Evolutionary conservation across 1,139 yeast genomes (phyloP).

Genomic region (Taphrina sp.): DNA sequence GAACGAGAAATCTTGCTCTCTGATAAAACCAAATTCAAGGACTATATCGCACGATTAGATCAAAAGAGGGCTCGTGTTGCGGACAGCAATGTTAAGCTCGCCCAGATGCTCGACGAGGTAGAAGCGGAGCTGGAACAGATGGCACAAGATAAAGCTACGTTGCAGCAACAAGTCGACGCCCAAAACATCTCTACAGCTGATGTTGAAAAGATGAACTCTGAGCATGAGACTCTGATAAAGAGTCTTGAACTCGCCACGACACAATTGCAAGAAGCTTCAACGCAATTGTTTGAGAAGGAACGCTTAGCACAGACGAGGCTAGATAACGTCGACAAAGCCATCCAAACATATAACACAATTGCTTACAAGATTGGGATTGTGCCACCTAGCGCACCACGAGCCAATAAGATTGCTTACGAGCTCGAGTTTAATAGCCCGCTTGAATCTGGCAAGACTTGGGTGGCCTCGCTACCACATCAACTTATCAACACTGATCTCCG

Average conservation of each 20-base stretch:
- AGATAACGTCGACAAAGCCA: slow-evolving; percentile 54
- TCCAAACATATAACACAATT: slow-evolving; percentile 58
- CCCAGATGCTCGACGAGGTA: slow-evolving; percentile 58
- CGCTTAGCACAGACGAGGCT: slow-evolving; percentile 51
- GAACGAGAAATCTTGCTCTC: slow-evolving; percentile 66
- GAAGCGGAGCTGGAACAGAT: slow-evolving; percentile 51
- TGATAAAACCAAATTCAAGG: slow-evolving; percentile 68
- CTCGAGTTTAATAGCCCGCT: slow-evolving; percentile 42
- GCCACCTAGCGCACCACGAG: slow-evolving; percentile 39
- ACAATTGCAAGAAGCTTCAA: slow-evolving; percentile 47
- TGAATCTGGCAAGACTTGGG: slow-evolving; percentile 44
- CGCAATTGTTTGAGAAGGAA: slow-evolving; percentile 51
- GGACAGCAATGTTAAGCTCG: slow-evolving; percentile 52
- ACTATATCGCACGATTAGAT: slow-evolving; percentile 67
- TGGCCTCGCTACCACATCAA: slow-evolving; percentile 50
- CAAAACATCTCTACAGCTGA: slow-evolving; percentile 63
- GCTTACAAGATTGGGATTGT: slow-evolving; percentile 51
- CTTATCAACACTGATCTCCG: slow-evolving; percentile 46
- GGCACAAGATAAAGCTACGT: slow-evolving; percentile 49
- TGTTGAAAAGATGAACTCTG: slow-evolving; percentile 61
- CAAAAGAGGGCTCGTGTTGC: slow-evolving; percentile 56
- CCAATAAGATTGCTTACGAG: slow-evolving; percentile 41
- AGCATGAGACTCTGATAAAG: slow-evolving; percentile 58
- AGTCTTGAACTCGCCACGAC: slow-evolving; percentile 55
- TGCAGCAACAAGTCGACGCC: slow-evolving; percentile 52